Evolutionary conservation across 2,329 filamentous ascomycete genomes (phyloP), one percentile per base, ranked within the genome.

Genomic region (Aspergillus melleus): DNA sequence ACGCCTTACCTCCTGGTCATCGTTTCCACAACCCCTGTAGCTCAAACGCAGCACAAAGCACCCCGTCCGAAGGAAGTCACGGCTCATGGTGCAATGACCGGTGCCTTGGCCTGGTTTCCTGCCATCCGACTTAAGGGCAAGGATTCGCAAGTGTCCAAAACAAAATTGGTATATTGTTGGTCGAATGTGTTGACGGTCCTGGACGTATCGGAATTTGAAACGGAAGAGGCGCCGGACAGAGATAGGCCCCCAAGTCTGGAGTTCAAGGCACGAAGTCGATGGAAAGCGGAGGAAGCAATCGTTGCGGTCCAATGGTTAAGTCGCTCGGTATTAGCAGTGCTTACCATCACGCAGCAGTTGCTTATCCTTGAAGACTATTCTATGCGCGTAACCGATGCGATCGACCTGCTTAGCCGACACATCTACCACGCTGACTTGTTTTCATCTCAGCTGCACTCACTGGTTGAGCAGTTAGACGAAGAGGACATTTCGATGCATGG

Each of bases 261-360:
- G 49, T 99, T 99, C 76, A 88, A 85, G 70, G 85, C 92, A 3
- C 87, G 93, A 58, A 96, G 89, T 75, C 84, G 93, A 62, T 99
- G 94, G 92, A 91, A 90, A 74, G 91, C 92, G 49, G 92, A 97
- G 63, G 95, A 99, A 78, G 89, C 95, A 4, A 96, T 99, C 64
- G 95, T 96, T 60, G 92, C 93, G 1, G 90, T 98, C 3, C 95
- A 99, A 73, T 99, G 95, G 96, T 82, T 99, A 22, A 96, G 92
- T 69, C 88, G 92, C 63, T 98, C 95, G 2, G 94, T 99, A 0
- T 80, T 99, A 55, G 91, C 90, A 1, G 89, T 98, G 30, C 80
- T 99, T 59, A 99, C 96, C 2, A 94, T 98, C 64, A 96, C 93
- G 20, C 96, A 99, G 74, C 87, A 94, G 61, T 81, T 99, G 50